Evolutionary conservation across 2,329 filamentous ascomycete genomes (phyloP), one percentile per base, ranked within the genome.

Genomic region (Elsinoe fawcettii): DNA sequence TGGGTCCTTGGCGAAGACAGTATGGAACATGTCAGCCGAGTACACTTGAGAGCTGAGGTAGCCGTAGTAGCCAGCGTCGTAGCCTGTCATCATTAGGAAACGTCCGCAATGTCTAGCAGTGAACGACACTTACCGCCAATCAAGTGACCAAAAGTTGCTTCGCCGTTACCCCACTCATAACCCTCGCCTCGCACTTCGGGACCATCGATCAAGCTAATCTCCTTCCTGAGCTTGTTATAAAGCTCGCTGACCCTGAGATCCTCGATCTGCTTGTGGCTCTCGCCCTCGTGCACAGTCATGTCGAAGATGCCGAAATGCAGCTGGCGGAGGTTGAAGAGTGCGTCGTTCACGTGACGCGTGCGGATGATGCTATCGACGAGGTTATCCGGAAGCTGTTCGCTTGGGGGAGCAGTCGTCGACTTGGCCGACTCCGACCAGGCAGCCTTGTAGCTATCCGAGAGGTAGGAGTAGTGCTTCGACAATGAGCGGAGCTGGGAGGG

Each of bases 21-120:
- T 80, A 72, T 88, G 84, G 77, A 92, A 95, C 87, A 95, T 92
- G 71, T 95, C 88, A 23, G 86, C 81, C 20, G 84, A 88, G 73
- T 91, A 93, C 16, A 93, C 89, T 69, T 89, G 81, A 1, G 85
- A 89, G 61, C 81, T 86, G 32, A 80, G 67, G 62, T 79, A 79
- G 51, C 76, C 77, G 70, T 93, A 93, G 74, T 92, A 92, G 43
- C 88, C 87, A 27, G 88, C 88, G 70, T 92, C 88, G 66, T 93
- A 93, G 1, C 88, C 54, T 56, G 2, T 7, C 7, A 6, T 14
- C 23, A n/a, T 49, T 16, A 47, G 54, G n/a, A n/a, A n/a, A n/a
- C n/a, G n/a, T n/a, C n/a, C n/a, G n/a, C n/a, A n/a, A n/a, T n/a
- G n/a, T n/a, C n/a, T n/a, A n/a, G n/a, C n/a, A n/a, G n/a, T n/a